Percentiles rank a stretch among this genome's conserved stretches.
These are phyloP conservation scores for Hypoxylon sp. DNA, from an alignment of 2,329 filamentous ascomycete genomes.

Conservation along the genomic window DNA sequence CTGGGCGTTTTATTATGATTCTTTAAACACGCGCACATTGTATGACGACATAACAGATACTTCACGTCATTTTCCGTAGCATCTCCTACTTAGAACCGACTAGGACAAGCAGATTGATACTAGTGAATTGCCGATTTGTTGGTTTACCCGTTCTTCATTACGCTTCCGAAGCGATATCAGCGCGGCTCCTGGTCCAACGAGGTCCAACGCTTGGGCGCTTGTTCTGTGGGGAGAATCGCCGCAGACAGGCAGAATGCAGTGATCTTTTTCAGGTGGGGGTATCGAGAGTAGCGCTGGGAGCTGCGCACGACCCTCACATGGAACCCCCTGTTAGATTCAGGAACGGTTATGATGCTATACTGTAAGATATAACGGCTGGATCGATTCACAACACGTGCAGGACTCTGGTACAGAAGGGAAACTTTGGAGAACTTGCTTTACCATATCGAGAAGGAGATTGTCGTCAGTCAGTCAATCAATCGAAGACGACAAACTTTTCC, in stretches of 20 bases:
- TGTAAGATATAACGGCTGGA: slow-evolving; percentile 5
- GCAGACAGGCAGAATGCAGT: slow-evolving; percentile 19
- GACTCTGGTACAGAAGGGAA: neutral
- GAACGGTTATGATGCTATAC: slow-evolving; percentile 5
- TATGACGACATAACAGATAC: neutral
- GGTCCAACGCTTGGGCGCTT: slow-evolving; percentile 16
- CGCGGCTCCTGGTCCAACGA: slow-evolving; percentile 34
- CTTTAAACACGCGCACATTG: neutral
- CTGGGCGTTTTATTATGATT: neutral
- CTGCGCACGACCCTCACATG: slow-evolving; percentile 13
- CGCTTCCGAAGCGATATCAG: slow-evolving; percentile 11
- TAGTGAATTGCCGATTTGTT: slow-evolving; percentile 2
- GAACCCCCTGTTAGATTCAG: slow-evolving; percentile 9
- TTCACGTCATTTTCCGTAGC: neutral
- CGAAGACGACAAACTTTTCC: slow-evolving; percentile 25
- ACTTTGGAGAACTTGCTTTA: neutral
- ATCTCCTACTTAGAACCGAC: neutral
- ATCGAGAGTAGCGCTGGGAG: neutral
- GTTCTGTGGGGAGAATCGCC: slow-evolving; percentile 7
- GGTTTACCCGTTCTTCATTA: neutral
- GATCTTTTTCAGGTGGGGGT: slow-evolving; percentile 31
- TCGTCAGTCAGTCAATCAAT: slow-evolving; percentile 24
- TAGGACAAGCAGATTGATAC: slow-evolving; percentile 2
- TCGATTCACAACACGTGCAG: slow-evolving; percentile 28
- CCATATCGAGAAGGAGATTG: slow-evolving; percentile 12